Evolutionary conservation across 2,329 filamentous ascomycete species (phyloP).

Genomic region (Onygena corvina): DNA sequence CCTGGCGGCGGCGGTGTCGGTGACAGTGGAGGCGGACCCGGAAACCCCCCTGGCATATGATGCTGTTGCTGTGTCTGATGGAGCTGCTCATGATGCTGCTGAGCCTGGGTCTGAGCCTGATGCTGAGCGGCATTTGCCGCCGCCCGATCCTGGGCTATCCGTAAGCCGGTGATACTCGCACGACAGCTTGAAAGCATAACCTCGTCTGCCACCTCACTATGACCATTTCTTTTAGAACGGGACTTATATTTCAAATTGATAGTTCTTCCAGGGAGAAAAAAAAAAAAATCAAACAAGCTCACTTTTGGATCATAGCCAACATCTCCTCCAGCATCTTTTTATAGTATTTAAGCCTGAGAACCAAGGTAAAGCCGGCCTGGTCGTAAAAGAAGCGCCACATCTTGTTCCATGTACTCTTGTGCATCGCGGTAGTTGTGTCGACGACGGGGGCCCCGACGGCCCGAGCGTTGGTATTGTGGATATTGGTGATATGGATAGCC

Average conservation of each 20-base stretch:
- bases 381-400: constrained; percentile 36
- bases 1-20: not conserved
- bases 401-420: constrained; percentile 41
- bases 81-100: constrained; percentile 1
- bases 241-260: too few species aligned
- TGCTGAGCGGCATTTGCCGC: not conserved
- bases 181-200: constrained; percentile 17
- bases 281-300: constrained; percentile 15
- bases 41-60: constrained; percentile 5
- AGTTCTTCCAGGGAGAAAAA: not conserved
- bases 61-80: constrained; percentile 9
- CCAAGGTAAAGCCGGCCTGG: constrained; percentile 37
- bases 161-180: constrained; percentile 8
- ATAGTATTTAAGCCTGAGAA: constrained; percentile 40
- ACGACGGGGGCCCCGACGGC: not conserved
- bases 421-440: constrained; percentile 24
- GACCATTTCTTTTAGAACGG: too few species aligned
- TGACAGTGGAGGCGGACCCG: not conserved
- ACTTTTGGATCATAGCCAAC: constrained; percentile 38
- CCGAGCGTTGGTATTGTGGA: constrained; percentile 8
- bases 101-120: not conserved
- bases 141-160: constrained; percentile 10
- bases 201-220: constrained; percentile 14
- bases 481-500: constrained; percentile 9
- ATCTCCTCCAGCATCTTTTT: constrained; percentile 39